Percentiles rank a stretch among this genome's conserved stretches.
Conservation (phyloP, 805 yeast genomes). For the Yarrowia sp. region DNA sequence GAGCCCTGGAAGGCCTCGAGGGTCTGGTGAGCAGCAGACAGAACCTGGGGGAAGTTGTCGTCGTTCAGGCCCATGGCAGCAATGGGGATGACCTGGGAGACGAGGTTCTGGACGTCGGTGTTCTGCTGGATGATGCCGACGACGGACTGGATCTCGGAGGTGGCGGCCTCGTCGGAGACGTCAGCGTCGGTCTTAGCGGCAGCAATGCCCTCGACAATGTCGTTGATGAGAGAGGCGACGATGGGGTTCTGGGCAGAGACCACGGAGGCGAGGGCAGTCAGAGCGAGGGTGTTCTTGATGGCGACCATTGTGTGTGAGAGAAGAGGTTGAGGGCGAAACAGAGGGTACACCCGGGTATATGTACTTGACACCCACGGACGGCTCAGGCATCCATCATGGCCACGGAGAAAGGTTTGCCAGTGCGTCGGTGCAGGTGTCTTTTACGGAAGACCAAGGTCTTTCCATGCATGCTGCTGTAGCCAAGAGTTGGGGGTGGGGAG, state of each 20-base stretch:
- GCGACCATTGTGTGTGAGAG: conserved; percentile 4
- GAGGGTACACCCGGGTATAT: background rate
- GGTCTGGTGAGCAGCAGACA: conserved; percentile 1
- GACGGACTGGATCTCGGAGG: conserved; percentile 17
- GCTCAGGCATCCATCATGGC: background rate
- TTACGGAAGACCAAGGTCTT: background rate
- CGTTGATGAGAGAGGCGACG: conserved; percentile 14
- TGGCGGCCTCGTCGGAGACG: conserved; percentile 21
- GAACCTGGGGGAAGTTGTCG: conserved; percentile 25
- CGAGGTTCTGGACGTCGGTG: conserved; percentile 13
- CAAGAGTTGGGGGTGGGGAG: conserved; percentile 26
- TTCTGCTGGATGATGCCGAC: conserved; percentile 18
- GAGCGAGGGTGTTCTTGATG: conserved; percentile 21
- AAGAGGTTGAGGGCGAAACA: background rate
- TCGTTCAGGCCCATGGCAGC: conserved; percentile 21
- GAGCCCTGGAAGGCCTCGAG: conserved; percentile 19
- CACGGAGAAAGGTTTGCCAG: conserved; percentile 6
- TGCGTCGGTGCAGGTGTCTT: conserved; percentile 11
- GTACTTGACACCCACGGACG: background rate
- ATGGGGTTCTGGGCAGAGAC: conserved; percentile 26
- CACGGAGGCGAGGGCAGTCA: conserved; percentile 3
- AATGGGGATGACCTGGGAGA: conserved; percentile 13
- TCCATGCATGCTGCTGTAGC: conserved; percentile 18
- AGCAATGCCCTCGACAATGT: conserved; percentile 17
- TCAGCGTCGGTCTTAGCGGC: conserved; percentile 19